A percentile compares a stretch with the other conserved stretches of the same genome.
Evolutionary conservation across 2,329 filamentous ascomycete genomes (phyloP).

Genomic region (Colletotrichum nymphaeae): DNA sequence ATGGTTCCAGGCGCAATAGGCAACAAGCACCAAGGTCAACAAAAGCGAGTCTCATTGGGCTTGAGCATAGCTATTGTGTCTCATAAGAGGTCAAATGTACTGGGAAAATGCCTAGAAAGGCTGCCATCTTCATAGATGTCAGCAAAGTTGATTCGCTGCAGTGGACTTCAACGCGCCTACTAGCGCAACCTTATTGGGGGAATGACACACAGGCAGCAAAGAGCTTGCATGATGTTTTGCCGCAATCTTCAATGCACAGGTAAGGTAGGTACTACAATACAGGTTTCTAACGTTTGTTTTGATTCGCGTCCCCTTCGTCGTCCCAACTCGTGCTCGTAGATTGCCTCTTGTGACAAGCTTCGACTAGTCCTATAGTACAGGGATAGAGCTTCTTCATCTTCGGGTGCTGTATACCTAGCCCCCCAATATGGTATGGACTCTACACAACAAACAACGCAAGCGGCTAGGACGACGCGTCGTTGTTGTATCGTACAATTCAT

Average conservation of each 20-base stretch:
- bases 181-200: background rate
- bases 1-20: background rate
- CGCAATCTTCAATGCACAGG: background rate
- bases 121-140: background rate
- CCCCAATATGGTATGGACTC: background rate
- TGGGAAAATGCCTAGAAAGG: background rate
- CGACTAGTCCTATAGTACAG: background rate
- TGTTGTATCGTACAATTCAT: constrained; percentile 24
- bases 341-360: background rate
- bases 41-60: background rate
- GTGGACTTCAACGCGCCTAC: constrained; percentile 1
- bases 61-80: background rate
- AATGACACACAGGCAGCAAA: background rate
- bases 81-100: background rate
- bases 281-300: constrained; percentile 1
- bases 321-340: background rate
- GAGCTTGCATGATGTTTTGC: background rate
- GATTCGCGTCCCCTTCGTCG: background rate
- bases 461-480: constrained; percentile 15
- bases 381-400: constrained; percentile 14
- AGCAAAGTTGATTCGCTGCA: background rate
- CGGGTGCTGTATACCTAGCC: background rate
- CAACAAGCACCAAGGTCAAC: background rate
- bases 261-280: background rate
- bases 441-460: background rate